Conservation (phyloP, 164 flowering plant genomes). For the Vitis cinerea region DNA sequence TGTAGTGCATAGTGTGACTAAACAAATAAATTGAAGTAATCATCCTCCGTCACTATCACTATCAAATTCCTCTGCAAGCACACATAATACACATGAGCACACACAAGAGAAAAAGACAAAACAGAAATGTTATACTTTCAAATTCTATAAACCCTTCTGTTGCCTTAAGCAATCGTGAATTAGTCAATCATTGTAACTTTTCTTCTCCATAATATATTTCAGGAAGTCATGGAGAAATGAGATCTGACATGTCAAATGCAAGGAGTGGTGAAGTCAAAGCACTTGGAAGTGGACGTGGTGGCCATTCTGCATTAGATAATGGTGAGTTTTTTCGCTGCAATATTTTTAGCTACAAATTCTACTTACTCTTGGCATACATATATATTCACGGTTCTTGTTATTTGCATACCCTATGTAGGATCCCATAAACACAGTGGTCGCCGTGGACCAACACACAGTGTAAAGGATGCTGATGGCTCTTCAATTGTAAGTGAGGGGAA, state of each 20-base stretch:
- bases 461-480: constrained; percentile 61
- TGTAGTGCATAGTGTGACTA: not conserved
- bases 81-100: not conserved
- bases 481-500: constrained; percentile 45
- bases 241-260: constrained; percentile 32
- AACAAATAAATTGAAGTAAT: not conserved
- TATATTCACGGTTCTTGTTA: not conserved
- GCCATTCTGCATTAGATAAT: constrained; percentile 40
- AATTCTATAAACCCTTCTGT: not conserved
- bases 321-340: constrained; percentile 24
- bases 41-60: not conserved
- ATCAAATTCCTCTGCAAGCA: too few species aligned
- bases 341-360: not conserved
- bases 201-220: not conserved
- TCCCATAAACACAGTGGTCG: constrained; percentile 59
- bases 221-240: constrained; percentile 37
- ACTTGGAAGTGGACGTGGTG: constrained; percentile 48
- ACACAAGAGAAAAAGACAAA: not conserved
- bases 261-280: constrained; percentile 44
- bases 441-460: constrained; percentile 52
- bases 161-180: not conserved
- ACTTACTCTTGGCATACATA: not conserved
- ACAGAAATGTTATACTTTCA: not conserved
- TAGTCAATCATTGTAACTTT: not conserved
- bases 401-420: constrained; percentile 27